Conservation (phyloP, 306 rosid genomes). For the Begonia peltatifolia region DNA sequence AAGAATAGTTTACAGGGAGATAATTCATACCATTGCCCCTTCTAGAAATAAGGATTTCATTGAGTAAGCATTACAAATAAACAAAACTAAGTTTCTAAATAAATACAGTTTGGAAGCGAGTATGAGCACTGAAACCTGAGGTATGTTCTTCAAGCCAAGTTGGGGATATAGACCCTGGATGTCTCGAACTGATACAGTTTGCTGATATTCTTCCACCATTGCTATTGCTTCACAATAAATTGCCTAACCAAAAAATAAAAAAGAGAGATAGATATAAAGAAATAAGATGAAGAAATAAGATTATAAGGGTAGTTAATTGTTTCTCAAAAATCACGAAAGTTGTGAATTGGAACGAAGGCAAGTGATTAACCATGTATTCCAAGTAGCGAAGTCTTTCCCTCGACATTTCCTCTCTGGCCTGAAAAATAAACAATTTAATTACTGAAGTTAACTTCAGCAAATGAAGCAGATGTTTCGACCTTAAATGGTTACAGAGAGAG, state of each 20-base stretch:
- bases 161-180: conserved; percentile 40
- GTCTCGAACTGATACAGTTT: conserved; percentile 56
- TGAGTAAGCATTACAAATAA: no score
- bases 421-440: conserved; percentile 13
- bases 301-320: background rate
- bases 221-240: conserved; percentile 72
- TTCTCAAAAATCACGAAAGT: background rate
- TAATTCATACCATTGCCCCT: no score
- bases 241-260: conserved; percentile 36
- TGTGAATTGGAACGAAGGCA: background rate
- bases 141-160: conserved; percentile 54
- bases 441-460: conserved; percentile 5
- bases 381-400: conserved; percentile 72
- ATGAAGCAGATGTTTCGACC: no score
- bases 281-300: conserved; percentile 1
- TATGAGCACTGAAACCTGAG: conserved; percentile 42
- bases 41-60: background rate
- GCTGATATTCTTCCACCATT: conserved; percentile 86
- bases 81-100: no score
- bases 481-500: no score
- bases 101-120: background rate
- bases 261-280: background rate
- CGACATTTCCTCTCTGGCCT: conserved; percentile 98
- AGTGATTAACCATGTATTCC: conserved; percentile 56
- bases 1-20: no score